A percentile compares a stretch with the other conserved stretches of the same genome.
These are phyloP conservation scores for Cytospora piceicola DNA, from an alignment of 2,329 filamentous ascomycete species.

Conservation along the genomic window DNA sequence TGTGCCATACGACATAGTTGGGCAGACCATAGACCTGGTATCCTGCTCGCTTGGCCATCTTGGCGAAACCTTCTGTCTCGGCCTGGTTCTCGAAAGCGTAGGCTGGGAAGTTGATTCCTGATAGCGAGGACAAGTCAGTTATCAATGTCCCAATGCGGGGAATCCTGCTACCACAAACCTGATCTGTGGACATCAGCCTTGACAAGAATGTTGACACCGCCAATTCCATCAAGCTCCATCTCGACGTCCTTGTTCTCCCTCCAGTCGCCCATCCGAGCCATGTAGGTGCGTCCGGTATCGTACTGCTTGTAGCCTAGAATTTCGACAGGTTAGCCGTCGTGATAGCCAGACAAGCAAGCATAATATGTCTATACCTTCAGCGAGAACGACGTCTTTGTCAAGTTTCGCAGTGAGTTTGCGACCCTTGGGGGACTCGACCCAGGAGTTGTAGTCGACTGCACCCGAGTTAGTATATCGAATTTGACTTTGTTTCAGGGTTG, in stretches of 20 bases:
- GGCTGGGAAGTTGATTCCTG: constrained; percentile 95
- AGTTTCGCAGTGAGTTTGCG: constrained; percentile 73
- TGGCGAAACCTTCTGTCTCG: constrained; percentile 97
- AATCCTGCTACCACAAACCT: constrained; percentile 57
- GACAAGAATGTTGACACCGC: constrained; percentile 95
- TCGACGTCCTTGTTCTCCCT: constrained; percentile 89
- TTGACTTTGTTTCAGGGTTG: constrained; percentile 30
- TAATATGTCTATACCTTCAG: constrained; percentile 68
- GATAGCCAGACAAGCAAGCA: background rate
- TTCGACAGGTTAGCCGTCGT: constrained; percentile 28
- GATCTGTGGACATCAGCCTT: constrained; percentile 97
- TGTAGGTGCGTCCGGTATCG: constrained; percentile 85
- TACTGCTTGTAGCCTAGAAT: constrained; percentile 84
- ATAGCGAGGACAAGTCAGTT: constrained; percentile 3
- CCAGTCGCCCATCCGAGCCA: constrained; percentile 92
- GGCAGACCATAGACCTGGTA: constrained; percentile 91
- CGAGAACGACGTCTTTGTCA: constrained; percentile 80
- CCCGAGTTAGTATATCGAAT: constrained; percentile 15
- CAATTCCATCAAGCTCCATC: constrained; percentile 91
- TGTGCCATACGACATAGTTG: constrained; percentile 98
- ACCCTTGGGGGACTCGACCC: constrained; percentile 90
- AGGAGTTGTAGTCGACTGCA: constrained; percentile 96
- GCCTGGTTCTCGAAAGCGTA: constrained; percentile 99
- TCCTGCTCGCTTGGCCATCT: constrained; percentile 96
- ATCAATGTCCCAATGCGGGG: background rate